Evolutionary conservation across 2,329 filamentous ascomycete genomes (phyloP), one percentile per base, ranked within the genome.

Genomic region (Esteya vermicola): DNA sequence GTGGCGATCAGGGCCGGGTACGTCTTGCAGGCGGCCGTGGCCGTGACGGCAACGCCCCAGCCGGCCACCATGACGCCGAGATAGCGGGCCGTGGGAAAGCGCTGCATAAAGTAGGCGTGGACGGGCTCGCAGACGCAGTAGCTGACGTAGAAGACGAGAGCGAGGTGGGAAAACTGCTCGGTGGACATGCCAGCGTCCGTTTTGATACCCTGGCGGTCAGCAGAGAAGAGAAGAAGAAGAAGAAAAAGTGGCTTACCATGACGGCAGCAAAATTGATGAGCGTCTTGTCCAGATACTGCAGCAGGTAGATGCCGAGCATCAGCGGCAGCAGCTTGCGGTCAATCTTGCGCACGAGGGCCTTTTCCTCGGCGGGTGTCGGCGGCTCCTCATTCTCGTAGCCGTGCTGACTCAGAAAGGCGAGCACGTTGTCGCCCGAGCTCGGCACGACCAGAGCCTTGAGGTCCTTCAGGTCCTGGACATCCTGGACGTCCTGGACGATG

Each of bases 41-140:
- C 77, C 40, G 67, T 62, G 1, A 83, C 59, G 1, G 55, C 47
- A 1, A 57, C 43, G 2, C 77, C 77, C 77, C 77, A 81, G 48
- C 73, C 62, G 44, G 80, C 65, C 42, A 81, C 70, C 50, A 75
- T 79, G 45, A 69, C 64, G 0, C 72, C 74, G 2, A 70, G 77
- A 54, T 79, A 81, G 51, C 81, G 81, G 1, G 72, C 78, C 7
- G 81, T 55, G 0, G 78, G 78, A 3, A 81, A 56, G 1, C 68
- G 61, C 54, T 81, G 78, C 12, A n/a, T n/a, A n/a, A n/a, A n/a
- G n/a, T n/a, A n/a, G n/a, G n/a, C n/a, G n/a, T n/a, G n/a, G n/a
- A n/a, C n/a, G n/a, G n/a, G n/a, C 52, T 81, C 77, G 68, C 68
- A 79, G 3, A 65, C 70, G 14, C 60, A 51, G 41, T 61, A 61